Evolutionary conservation across 805 yeast genomes (phyloP).

Genomic region (Starmera dryadoides): DNA sequence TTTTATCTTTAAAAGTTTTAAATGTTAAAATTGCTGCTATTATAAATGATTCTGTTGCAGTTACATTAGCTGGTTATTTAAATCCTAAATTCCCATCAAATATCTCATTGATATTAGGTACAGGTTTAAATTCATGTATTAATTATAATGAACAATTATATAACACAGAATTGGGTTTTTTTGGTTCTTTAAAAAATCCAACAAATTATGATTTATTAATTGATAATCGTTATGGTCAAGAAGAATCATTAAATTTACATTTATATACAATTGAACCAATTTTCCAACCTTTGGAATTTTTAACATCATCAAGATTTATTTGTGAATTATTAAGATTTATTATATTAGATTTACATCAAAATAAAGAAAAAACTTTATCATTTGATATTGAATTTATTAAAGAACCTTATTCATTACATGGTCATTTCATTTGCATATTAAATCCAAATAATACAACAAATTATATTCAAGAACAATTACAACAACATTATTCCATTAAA

Average conservation of each 20-base stretch:
- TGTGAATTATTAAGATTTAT: constrained; percentile 45
- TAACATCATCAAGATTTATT: constrained; percentile 49
- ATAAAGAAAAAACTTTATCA: neutral
- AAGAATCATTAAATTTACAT: neutral
- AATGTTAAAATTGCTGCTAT: constrained; percentile 35
- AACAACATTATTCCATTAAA: neutral
- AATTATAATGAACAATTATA: constrained; percentile 24
- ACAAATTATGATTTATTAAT: constrained; percentile 34
- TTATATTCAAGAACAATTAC: neutral
- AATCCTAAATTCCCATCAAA: constrained; percentile 22
- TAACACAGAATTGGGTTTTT: constrained; percentile 51
- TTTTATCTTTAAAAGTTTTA: constrained; percentile 20
- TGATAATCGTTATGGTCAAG: constrained; percentile 23
- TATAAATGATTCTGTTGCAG: constrained; percentile 63
- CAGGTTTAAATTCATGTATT: constrained; percentile 55
- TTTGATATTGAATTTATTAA: neutral
- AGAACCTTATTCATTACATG: constrained; percentile 6
- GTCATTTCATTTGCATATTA: constrained; percentile 6
- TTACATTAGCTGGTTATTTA: constrained; percentile 43
- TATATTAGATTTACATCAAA: constrained; percentile 25
- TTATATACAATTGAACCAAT: constrained; percentile 17
- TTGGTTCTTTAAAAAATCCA: constrained; percentile 34
- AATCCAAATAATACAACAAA: neutral
- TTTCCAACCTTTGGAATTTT: constrained; percentile 50
- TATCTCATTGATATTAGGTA: constrained; percentile 59